Conservation (phyloP, 148 eudicot genomes). For the Cornus controversa region DNA sequence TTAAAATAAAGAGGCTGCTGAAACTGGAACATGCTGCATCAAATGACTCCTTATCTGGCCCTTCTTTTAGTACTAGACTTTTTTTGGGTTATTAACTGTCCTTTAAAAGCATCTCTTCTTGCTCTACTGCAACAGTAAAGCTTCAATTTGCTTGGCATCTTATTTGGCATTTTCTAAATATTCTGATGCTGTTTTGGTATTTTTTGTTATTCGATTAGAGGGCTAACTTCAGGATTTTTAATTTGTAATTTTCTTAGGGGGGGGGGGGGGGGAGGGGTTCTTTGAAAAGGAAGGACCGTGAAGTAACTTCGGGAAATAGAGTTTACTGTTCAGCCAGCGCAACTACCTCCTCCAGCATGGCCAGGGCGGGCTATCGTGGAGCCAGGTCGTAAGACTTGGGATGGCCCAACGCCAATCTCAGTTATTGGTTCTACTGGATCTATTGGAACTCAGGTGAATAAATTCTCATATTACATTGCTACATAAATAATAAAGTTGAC, state of each 20-base stretch:
- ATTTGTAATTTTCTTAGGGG: conserved; percentile 38
- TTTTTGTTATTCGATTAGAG: neutral
- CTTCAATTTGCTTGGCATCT: too few species aligned
- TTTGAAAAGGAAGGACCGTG: conserved; percentile 53
- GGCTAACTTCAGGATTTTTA: neutral
- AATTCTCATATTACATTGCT: neutral
- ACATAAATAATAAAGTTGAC: too few species aligned
- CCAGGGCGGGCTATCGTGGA: conserved; percentile 83
- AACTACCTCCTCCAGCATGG: conserved; percentile 96
- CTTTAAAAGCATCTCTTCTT: too few species aligned
- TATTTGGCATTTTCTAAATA: too few species aligned
- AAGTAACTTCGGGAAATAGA: conserved; percentile 40
- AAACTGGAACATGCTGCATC: too few species aligned
- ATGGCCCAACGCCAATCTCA: conserved; percentile 92
- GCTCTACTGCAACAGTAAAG: too few species aligned
- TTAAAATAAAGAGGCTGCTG: too few species aligned
- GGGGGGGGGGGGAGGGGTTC: too few species aligned
- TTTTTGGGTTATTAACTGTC: too few species aligned
- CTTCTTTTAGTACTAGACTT: too few species aligned
- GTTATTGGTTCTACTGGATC: conserved; percentile 97
- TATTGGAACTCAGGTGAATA: conserved; percentile 92
- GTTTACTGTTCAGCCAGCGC: conserved; percentile 83
- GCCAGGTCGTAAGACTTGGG: conserved; percentile 67
- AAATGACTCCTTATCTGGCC: too few species aligned
- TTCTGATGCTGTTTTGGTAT: too few species aligned